Evolutionary conservation across 805 yeast species (phyloP), one percentile per base, ranked within the genome.

Genomic region (Wickerhamiella nectarea): DNA sequence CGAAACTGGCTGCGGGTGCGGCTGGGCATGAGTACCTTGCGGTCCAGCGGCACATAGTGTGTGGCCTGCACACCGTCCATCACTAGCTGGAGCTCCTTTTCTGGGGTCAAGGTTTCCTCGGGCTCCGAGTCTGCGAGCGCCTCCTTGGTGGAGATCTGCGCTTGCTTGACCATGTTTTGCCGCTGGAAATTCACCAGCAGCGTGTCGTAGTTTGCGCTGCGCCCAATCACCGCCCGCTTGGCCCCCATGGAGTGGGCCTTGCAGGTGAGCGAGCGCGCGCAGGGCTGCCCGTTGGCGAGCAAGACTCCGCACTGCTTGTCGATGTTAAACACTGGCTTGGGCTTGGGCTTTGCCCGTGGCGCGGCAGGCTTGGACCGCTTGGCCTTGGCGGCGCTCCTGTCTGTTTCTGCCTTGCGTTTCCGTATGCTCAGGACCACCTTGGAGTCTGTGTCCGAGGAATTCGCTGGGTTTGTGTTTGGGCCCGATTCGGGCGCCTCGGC

Each of bases 201-300:
- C 22, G 76, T 77, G 60, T 91, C 98, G 63, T 86, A 91, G 0
- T 95, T 86, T 6, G 91, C 87, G 28, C 94, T 78, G 54, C 98
- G 72, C 9, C 98, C 98, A 14, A 75, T 77, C 17, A 91, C 98
- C 0, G 95, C 87, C 53, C 98, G 74, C 56, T 91, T 91, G 21
- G 96, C 95, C 26, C 96, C 96, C 95, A 91, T 87, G 1, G 97
- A 84, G 62, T 91, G 98, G 0, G 96, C 86, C 59, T 91, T 91
- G 70, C 98, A 91, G 0, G 98, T 91, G 48, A 91, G 68, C 0
- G 96, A 86, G 41, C 98, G 71, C 4, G 96, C 96, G 68, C 98
- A 91, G 52, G 77, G 80, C 0, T 93, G 94, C n/a, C 96, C 97
- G 51, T 80, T 81, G 12, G 39, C 26, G 48, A 91, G 65, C 6